Percentiles rank a stretch among this genome's conserved stretches.
phyloP scores from a whole-genome alignment of 2,329 filamentous ascomycete species.

The Myriangium duriaei region DNA sequence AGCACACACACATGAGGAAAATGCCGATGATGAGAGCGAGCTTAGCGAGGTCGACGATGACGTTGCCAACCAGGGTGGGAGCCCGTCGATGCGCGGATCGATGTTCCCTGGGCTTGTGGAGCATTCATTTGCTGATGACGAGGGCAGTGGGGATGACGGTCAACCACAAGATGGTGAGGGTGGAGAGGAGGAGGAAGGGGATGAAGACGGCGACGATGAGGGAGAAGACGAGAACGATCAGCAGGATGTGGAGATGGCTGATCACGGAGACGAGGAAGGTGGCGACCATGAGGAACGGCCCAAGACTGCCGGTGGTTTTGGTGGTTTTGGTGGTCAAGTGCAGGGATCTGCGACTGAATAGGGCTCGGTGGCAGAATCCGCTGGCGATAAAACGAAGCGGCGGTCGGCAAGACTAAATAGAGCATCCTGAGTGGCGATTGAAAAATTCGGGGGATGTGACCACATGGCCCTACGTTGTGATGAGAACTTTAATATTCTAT shows the following conservation, averaged over 20 bases:
- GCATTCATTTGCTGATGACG: not conserved
- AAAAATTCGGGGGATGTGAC: too few relatives aligned
- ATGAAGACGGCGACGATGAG: slow-evolving; percentile 7
- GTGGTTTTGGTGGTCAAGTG: too few relatives aligned
- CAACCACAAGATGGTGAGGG: slow-evolving; percentile 3
- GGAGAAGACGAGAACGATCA: slow-evolving; percentile 11
- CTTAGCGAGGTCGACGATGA: slow-evolving; percentile 39
- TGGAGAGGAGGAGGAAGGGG: slow-evolving; percentile 14
- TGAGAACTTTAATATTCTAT: too few relatives aligned
- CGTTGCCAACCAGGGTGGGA: slow-evolving; percentile 14
- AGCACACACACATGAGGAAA: slow-evolving; percentile 42
- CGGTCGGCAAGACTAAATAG: not conserved
- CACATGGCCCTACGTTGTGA: too few relatives aligned
- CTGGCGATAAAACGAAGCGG: not conserved
- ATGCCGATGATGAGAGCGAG: slow-evolving; percentile 43
- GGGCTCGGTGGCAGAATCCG: not conserved
- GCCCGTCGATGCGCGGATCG: not conserved
- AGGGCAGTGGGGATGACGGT: slow-evolving; percentile 3
- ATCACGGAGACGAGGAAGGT: slow-evolving; percentile 11
- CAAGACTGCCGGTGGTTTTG: too few relatives aligned
- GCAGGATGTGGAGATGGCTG: slow-evolving; percentile 16
- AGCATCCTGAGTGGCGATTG: not conserved
- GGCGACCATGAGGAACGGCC: slow-evolving; percentile 7
- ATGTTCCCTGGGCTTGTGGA: slow-evolving; percentile 9
- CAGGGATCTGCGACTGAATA: not conserved